Evolutionary conservation across 805 yeast genomes (phyloP).

Genomic region (Cyberlindnera nakhonratchasimensis): DNA sequence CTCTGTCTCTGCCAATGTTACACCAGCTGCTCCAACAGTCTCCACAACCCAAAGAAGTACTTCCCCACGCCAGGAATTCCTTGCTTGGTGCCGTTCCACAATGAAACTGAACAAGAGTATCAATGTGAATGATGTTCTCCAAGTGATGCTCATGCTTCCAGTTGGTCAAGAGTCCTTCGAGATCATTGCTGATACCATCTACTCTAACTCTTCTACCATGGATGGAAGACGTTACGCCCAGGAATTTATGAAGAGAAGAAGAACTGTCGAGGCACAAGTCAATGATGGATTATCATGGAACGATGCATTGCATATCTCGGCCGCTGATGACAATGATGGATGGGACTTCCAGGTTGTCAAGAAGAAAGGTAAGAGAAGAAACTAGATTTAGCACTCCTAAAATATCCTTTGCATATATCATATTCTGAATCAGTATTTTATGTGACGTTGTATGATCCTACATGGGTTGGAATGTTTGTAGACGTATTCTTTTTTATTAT

Average conservation of each 20-base stretch:
- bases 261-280: conserved; percentile 56
- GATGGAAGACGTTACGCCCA: conserved; percentile 93
- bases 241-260: conserved; percentile 80
- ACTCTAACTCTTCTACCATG: conserved; percentile 82
- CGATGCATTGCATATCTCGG: conserved; percentile 52
- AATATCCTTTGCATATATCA: not conserved
- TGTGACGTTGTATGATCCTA: too few relatives aligned
- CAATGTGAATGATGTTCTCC: conserved; percentile 71
- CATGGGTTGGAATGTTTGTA: too few relatives aligned
- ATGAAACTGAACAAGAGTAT: conserved; percentile 71
- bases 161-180: conserved; percentile 69
- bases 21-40: conserved; percentile 7
- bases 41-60: conserved; percentile 14
- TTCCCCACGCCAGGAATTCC: conserved; percentile 56
- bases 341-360: conserved; percentile 66
- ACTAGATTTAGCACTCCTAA: conserved; percentile 14
- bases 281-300: conserved; percentile 63
- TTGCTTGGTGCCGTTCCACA: conserved; percentile 68
- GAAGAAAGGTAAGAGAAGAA: conserved; percentile 49
- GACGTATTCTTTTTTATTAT: not conserved
- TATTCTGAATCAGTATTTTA: conserved; percentile 1
- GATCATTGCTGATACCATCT: conserved; percentile 88
- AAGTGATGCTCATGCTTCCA: conserved; percentile 79
- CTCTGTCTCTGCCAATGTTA: conserved; percentile 34
- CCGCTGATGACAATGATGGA: conserved; percentile 43